Base-by-base conservation (phyloP, 2,329 filamentous ascomycete species). In the Lachnum nothofagi region DNA sequence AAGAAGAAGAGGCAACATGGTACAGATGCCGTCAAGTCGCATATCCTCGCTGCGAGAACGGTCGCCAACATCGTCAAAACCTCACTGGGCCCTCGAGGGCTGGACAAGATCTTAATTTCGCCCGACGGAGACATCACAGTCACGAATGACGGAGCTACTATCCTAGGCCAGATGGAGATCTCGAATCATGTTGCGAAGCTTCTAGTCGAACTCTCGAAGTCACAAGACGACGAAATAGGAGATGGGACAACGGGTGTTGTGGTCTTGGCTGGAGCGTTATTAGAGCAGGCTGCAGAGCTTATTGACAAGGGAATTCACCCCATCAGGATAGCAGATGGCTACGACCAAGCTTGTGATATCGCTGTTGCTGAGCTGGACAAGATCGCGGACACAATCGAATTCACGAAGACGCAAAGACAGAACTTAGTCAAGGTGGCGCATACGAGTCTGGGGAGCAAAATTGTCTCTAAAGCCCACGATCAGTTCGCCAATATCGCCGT, bases 261-360 rank as follows among this genome's bases (percentile, higher is more conserved):
- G 44, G 94, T 98, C 42, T 75, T 98, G 60, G 93, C 93, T 12
- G 93, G 91, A 57, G 91, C 93, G 54, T 81, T 98, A 57, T 77
- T 98, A 53, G 94, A 98, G 72, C 91, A 97, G 73, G 93, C 93
- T 16, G 89, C 91, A 55, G 93, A 96, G 68, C 81, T 98, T 61
- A 97, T 98, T 69, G 94, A 98, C 79, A 98, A 98, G 80, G 94
- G 93, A 67, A 98, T 98, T 63, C 93, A 98, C 73, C 93, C 93
- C 54, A 98, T 98, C 68, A 80, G 94, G 62, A 97, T 98, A 72
- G 94, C 94, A 58, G 93, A 98, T 70, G 93, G 93, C 45, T 98
- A 95, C 72, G 93, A 98, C 68, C 84, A 95, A 65, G 93, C 93
- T 49, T 98, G 94, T 67, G 94, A 98, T 69, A 91, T 97, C 62